Base-by-base conservation (phyloP, 345 rosid species). In the Pugionium dolabratum region DNA sequence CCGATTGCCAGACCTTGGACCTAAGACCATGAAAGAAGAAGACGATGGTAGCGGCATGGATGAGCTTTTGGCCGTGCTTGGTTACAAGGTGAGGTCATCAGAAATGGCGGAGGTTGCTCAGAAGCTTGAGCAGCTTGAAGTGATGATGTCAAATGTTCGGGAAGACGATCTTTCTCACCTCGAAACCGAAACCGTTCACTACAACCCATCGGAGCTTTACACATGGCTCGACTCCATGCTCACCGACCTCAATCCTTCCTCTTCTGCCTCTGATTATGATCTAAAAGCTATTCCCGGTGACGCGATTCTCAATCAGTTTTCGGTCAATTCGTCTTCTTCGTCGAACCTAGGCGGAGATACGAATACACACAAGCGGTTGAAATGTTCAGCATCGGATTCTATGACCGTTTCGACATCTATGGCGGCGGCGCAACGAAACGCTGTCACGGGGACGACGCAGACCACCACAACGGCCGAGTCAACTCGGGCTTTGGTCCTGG, bases 51-150 rank as follows among this genome's bases (percentile, higher is more conserved):
- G 69, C 4, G 84, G 82, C 18, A 78, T 86, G 92, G 96, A 89
- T n/a, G 96, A 87, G 79, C 79, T 82, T 4, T 49, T 89, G 18
- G 94, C 86, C 1, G 81, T 76, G 47, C 54, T 87, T 55, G 96
- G 96, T 1, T 89, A 87, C 80, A 84, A 84, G 63, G 96, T 89
- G 0, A 69, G 78, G 57, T 70, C 94, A 2, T 79, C 91, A 0
- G 94, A 89, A 69, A 89, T 89, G 96, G 89, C 81, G 0, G 94
- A 85, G 1, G 96, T 89, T 4, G 96, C 94, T 10, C 86, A 76
- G 7, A 89, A 87, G 75, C 84, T 89, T 2, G 96, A 85, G 45
- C 88, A 81, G 76, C 85, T 89, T 7, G 96, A 89, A 53, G 80
- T 80, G 11, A 87, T 76, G 32, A 83, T 89, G 87, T 76, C 86